Conservation (phyloP, 1,139 yeast genomes). For the Sugiyamaella sp. region DNA sequence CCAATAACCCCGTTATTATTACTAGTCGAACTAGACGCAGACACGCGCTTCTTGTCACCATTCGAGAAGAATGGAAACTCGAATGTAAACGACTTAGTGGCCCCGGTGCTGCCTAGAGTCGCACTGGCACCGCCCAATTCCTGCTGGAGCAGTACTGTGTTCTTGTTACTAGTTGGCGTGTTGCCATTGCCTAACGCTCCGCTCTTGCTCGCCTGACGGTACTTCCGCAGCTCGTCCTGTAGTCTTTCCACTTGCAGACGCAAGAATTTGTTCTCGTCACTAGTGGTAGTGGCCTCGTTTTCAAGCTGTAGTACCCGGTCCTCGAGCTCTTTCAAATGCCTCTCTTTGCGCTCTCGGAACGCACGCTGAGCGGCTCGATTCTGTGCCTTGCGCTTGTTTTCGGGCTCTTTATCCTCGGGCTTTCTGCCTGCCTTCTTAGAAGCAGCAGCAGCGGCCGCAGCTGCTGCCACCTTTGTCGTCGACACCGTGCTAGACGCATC, state of each 20-base stretch:
- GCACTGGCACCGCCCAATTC: conserved; percentile 17
- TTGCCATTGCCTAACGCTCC: neutral
- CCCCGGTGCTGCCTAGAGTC: conserved; percentile 9
- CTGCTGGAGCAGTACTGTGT: conserved; percentile 12
- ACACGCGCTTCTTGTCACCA: conserved; percentile 4
- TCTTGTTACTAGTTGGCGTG: conserved; percentile 1
- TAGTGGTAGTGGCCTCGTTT: conserved; percentile 62
- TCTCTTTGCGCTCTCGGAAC: conserved; percentile 90
- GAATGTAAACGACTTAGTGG: conserved; percentile 39
- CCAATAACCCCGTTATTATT: neutral
- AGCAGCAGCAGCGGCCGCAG: conserved; percentile 12
- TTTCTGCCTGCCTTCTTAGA: conserved; percentile 65
- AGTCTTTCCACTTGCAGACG: conserved; percentile 75
- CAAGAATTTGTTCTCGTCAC: conserved; percentile 71
- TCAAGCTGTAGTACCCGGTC: conserved; percentile 73
- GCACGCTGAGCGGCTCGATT: conserved; percentile 98
- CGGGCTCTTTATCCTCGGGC: conserved; percentile 77
- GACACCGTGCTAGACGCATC: conserved; percentile 14
- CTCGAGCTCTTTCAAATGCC: conserved; percentile 82
- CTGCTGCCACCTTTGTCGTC: conserved; percentile 14
- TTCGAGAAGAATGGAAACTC: conserved; percentile 47
- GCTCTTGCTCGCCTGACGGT: conserved; percentile 16
- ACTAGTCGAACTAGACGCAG: conserved; percentile 2
- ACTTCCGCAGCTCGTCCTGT: conserved; percentile 59
- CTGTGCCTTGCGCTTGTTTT: conserved; percentile 89